Evolutionary conservation across 2,329 filamentous ascomycete species (phyloP), one percentile per base, ranked within the genome.

Genomic region (Colletotrichum chlorophyti): DNA sequence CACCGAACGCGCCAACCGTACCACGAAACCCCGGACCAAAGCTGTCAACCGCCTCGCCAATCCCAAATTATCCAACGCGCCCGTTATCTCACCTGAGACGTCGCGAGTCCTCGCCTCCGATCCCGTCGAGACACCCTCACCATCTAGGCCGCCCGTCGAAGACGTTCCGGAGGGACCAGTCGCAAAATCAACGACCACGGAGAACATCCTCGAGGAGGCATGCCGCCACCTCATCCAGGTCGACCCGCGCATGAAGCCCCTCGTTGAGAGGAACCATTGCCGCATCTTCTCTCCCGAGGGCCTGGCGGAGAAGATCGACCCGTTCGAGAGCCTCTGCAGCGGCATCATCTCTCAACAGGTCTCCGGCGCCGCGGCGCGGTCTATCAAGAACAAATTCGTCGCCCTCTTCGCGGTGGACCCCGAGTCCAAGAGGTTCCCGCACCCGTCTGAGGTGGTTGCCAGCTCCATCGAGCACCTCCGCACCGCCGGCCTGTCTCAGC

Each of bases 261-360:
- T 97, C 15, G 85, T 97, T 45, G 87, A 91, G 55, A 84, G 85
- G 55, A 83, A 96, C 68, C 84, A 84, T 60, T 98, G 94, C 73
- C 82, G 81, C 52, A 76, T 95, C 14, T 98, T 98, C 75, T 90
- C 88, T 2, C 84, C 91, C 0, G 88, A 90, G 62, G 92, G 93
- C 0, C 77, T 98, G n/a, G 85, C 88, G 24, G 92, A 97, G 73
- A 81, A 86, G 63, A 85, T 97, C 60, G 92, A 98, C 73, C 95
- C 95, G 0, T 99, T 97, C 69, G 88, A 90, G 65, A 88, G 86
- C 55, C 81, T 99, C 29, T 83, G 86, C 34, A 93, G 89, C 72
- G 90, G 93, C 48, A 97, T 99, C 69, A 96, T 98, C 66, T 93
- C 91, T 50, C 95, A 98, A 75, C 95, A 99, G 77, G 94, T 99